phyloP scores from a whole-genome alignment of 345 rosid genomes.

The Eucalyptus cladocalyx region DNA sequence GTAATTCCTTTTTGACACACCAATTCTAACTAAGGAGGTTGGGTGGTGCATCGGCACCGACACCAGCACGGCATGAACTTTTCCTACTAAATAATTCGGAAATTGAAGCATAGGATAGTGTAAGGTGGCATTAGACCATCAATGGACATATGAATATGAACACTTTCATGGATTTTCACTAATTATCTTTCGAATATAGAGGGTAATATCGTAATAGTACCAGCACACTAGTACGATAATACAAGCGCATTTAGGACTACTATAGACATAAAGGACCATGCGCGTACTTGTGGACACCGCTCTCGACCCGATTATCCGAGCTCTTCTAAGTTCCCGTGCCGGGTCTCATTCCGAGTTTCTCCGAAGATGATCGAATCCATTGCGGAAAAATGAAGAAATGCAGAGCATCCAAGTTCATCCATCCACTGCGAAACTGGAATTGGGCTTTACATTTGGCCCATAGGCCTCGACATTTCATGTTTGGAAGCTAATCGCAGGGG shows the following conservation, averaged over 20 bases:
- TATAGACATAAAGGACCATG: not conserved
- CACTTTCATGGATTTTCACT: accelerated
- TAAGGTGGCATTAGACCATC: accelerated
- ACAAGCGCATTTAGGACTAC: not conserved
- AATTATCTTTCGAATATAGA: not conserved
- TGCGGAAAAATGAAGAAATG: not conserved
- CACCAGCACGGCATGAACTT: not conserved
- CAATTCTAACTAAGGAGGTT: not conserved
- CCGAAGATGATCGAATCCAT: not conserved
- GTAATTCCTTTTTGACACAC: not conserved
- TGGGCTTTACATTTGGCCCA: not conserved
- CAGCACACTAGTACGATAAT: not conserved
- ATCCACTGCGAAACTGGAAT: not conserved
- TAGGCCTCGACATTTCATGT: not conserved
- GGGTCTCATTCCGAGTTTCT: not conserved
- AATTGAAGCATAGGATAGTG: not conserved
- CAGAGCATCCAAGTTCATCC: not conserved
- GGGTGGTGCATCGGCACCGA: not conserved
- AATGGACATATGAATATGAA: not conserved
- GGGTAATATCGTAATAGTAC: not conserved
- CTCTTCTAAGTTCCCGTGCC: not conserved
- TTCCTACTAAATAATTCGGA: not conserved
- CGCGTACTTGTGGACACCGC: no score
- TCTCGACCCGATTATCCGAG: not conserved
- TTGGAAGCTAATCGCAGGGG: not conserved